Conservation (phyloP, 768 basidiomycete genomes). For the Lactarius trivialis region DNA sequence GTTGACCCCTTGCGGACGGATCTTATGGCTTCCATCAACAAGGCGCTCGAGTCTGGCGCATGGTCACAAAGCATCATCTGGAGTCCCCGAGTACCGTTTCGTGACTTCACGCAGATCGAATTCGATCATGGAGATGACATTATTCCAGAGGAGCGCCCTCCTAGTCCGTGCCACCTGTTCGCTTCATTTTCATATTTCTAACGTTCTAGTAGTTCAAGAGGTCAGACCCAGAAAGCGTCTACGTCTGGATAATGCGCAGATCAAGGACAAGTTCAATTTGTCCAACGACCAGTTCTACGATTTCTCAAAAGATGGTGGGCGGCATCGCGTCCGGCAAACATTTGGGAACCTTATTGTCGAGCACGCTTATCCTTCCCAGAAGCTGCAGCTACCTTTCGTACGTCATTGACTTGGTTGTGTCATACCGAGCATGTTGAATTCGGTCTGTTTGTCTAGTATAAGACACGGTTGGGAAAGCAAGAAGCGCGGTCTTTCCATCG, state of each 20-base stretch:
- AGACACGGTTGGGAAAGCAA: conserved; percentile 88
- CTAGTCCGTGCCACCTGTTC: conserved; percentile 32
- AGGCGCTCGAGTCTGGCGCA: conserved; percentile 72
- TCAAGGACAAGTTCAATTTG: conserved; percentile 88
- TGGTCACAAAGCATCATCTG: conserved; percentile 93
- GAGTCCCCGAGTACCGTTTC: conserved; percentile 68
- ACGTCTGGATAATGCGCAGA: conserved; percentile 50
- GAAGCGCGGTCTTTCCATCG: conserved; percentile 96
- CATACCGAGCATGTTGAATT: not conserved
- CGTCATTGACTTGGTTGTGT: not conserved
- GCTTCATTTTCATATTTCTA: not conserved
- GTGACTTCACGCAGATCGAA: conserved; percentile 76
- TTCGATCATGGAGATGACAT: conserved; percentile 69
- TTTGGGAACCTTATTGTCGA: conserved; percentile 95
- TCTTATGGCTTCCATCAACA: conserved; percentile 70
- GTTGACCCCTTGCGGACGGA: conserved; percentile 24
- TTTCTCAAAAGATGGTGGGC: conserved; percentile 78
- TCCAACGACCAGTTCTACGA: conserved; percentile 97
- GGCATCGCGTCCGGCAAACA: conserved; percentile 91
- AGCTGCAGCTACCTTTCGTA: conserved; percentile 92
- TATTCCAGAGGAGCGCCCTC: conserved; percentile 54
- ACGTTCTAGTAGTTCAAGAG: conserved; percentile 39
- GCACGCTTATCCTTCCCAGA: conserved; percentile 92
- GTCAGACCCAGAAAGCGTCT: conserved; percentile 62
- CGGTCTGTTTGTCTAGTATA: conserved; percentile 53